Conservation (phyloP, 2,329 filamentous ascomycete genomes). For the Celoporthe dispersa region DNA sequence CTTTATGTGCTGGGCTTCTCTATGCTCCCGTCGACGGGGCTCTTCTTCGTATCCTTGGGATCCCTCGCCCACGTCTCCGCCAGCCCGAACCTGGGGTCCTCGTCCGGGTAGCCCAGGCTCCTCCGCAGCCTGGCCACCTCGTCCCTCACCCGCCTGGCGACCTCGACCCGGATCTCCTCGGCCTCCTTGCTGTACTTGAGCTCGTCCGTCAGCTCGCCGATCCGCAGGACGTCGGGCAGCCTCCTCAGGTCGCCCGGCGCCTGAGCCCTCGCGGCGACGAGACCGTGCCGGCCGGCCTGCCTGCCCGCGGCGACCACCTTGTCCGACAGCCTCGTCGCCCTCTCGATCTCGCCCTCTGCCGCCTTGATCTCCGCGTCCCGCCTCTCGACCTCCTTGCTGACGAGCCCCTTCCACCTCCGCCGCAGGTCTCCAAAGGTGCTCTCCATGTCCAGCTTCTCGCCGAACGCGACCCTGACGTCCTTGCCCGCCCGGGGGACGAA, state of each 20-base stretch:
- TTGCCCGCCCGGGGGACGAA: conserved; percentile 79
- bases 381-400: conserved; percentile 55
- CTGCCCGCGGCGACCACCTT: conserved; percentile 17
- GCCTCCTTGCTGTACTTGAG: conserved; percentile 76
- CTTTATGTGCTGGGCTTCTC: conserved; percentile 39
- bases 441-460: conserved; percentile 75
- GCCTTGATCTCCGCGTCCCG: conserved; percentile 38
- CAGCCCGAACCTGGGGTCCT: conserved; percentile 74
- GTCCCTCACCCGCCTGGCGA: conserved; percentile 75
- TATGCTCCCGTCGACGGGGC: conserved; percentile 58
- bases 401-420: conserved; percentile 72
- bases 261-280: conserved; percentile 18
- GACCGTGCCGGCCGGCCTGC: conserved; percentile 24
- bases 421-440: conserved; percentile 78
- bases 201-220: conserved; percentile 67
- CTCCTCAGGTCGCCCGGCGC: conserved; percentile 31
- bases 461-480: conserved; percentile 75
- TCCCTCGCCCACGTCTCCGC: conserved; percentile 79
- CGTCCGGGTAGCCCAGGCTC: conserved; percentile 74
- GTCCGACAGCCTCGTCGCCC: background rate
- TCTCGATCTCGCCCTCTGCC: conserved; percentile 16
- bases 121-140: conserved; percentile 80
- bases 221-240: conserved; percentile 28
- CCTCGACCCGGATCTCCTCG: conserved; percentile 75
- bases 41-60: conserved; percentile 53